Base-by-base conservation (phyloP, 768 basidiomycete genomes). In the Tricholomella constricta region DNA sequence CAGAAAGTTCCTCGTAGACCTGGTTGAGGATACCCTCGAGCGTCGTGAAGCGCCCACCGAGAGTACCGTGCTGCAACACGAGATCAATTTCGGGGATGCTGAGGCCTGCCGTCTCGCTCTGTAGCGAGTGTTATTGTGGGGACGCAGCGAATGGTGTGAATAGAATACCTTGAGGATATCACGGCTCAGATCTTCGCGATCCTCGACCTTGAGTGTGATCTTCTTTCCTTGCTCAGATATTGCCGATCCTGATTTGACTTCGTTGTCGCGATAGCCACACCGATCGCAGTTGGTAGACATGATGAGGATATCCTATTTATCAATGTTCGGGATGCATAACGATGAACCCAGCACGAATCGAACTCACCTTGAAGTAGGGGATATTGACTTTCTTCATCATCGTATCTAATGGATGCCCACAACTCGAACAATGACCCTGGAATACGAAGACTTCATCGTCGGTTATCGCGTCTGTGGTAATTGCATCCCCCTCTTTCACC, bases 231-330 rank as follows among this genome's bases (percentile, higher is more conserved):
- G 78, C 4, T 81, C 82, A 3, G 96, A 91, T 52, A 98, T 91
- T 1, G 95, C 94, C 2, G 86, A 74, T 19, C 96, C 93, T 5
- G 93, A 91, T 69, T 99, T 99, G 64, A 99, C 89, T 72, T 99
- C 97, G 63, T 95, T 98, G 71, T 99, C 97, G 52, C 92, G 81
- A 70, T 98, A 99, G 1, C 97, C 97, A 69, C 97, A 99, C 46
- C 74, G 71, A 52, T 94, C 92, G 68, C 97, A 98, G 67, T 97
- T 98, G 6, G 95, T 95, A 20, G 96, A 96, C 61, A 62, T 62
- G 14, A 62, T 96, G 48, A 98, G 73, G 51, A 94, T 88, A 61
- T 99, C 94, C 95, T 97, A 48, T 12, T 57, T 6, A 29, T 7
- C 25, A 42, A 11, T 32, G 44, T 4, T 51, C 32, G 37, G 34